These are phyloP conservation scores for Naganishia vishniacii DNA, from an alignment of 768 basidiomycete species.

Conservation along the genomic window DNA sequence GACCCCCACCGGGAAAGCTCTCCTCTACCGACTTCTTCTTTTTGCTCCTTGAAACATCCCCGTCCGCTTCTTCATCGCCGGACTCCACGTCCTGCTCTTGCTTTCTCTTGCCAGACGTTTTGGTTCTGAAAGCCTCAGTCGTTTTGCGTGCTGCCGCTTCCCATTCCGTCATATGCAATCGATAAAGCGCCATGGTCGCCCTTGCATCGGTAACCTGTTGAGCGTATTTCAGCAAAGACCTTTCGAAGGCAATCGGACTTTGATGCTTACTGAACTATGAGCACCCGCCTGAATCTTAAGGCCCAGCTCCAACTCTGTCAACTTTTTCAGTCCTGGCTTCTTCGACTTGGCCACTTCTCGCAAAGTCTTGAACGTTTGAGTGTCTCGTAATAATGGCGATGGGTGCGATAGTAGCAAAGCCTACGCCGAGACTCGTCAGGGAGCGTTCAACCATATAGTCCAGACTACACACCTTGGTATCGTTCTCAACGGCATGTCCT, in stretches of 20 bases:
- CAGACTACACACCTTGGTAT: constrained; percentile 77
- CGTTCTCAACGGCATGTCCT: constrained; percentile 87
- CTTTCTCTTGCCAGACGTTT: constrained; percentile 12
- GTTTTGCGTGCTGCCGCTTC: constrained; percentile 55
- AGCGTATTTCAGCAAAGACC: not conserved
- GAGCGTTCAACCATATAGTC: no score
- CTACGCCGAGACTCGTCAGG: constrained; percentile 32
- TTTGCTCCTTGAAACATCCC: constrained; percentile 6
- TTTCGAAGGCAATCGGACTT: not conserved
- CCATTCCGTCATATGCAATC: constrained; percentile 75
- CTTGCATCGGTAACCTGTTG: constrained; percentile 80
- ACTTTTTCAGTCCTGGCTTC: constrained; percentile 68
- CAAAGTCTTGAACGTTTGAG: constrained; percentile 48
- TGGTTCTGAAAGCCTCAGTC: constrained; percentile 41
- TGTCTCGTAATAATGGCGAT: constrained; percentile 49
- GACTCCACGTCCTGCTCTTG: constrained; percentile 4
- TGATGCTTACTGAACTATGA: constrained; percentile 71
- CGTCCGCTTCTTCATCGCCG: constrained; percentile 5
- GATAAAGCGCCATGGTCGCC: constrained; percentile 89
- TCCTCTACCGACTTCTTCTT: constrained; percentile 9
- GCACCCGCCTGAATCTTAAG: constrained; percentile 79
- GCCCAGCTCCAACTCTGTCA: constrained; percentile 73
- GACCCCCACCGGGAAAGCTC: constrained; percentile 8
- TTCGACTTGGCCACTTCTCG: constrained; percentile 60
- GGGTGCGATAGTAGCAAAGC: constrained; percentile 51